Base-by-base conservation (phyloP, 192 early-diverging fungal species). In the Phlyctochytrium arcticum region DNA sequence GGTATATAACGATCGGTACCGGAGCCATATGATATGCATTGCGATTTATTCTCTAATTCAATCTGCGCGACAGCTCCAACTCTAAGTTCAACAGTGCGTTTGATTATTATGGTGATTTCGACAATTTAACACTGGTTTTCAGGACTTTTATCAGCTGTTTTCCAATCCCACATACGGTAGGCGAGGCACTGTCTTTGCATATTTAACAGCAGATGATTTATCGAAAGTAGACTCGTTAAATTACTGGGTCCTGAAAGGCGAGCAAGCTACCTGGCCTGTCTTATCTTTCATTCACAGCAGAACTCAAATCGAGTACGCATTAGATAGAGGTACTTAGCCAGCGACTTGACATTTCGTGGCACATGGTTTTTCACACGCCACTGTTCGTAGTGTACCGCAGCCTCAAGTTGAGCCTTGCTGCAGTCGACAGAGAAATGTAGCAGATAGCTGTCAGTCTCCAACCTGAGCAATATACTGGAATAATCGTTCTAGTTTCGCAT, bases 201-300 rank as follows among this genome's bases (percentile, higher is more conserved):
- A n/a, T n/a, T n/a, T n/a, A n/a, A n/a, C n/a, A n/a, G n/a, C n/a
- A n/a, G n/a, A n/a, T n/a, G n/a, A n/a, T n/a, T n/a, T n/a, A n/a
- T n/a, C n/a, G n/a, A n/a, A n/a, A n/a, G 15, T 44, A 44, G 63
- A 64, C 36, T 81, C 85, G 8, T 72, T 92, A 19, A 78, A 75
- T 30, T 83, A 81, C 73, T 88, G 89, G 89, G 86, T 92, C 36
- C 33, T 80, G 17, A 89, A 90, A 57, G 90, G 90, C n/a, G 87
- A 92, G 62, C 78, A 83, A 48, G 82, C 88, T 3, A 88, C 89
- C 0, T 92, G 90, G 90, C 90, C 90, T 3, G 73, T 83, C 32
- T 55, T 92, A 10, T 76, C 82, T 5, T 69, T 92, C 63, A 87
- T 90, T 56, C 75, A 73, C 26, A 78, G 82, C 46, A 73, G 90